Evolutionary conservation across 805 yeast species (phyloP).

Genomic region (Candida nonsorbophila): DNA sequence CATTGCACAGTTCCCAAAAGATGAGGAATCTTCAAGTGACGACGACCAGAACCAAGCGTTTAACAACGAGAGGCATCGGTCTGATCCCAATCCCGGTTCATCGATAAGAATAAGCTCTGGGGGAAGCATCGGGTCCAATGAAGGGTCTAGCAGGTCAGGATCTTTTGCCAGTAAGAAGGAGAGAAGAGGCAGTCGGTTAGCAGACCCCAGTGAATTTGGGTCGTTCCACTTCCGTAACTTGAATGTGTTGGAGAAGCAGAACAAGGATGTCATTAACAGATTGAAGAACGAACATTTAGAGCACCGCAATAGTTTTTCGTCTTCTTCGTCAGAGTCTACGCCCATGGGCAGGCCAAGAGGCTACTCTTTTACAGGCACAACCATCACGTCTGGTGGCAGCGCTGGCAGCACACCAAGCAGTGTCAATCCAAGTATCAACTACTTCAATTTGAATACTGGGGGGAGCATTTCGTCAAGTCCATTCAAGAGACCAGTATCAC

Average conservation of each 20-base stretch:
- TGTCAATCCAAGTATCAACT: conserved; percentile 9
- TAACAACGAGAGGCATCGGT: conserved; percentile 1
- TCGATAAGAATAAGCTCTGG: conserved; percentile 1
- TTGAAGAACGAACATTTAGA: conserved; percentile 79
- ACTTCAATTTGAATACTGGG: conserved; percentile 1
- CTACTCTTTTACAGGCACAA: conserved; percentile 22
- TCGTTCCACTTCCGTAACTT: conserved; percentile 86
- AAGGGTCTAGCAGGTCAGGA: conserved; percentile 7
- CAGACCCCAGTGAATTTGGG: conserved; percentile 81
- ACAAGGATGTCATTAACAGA: conserved; percentile 85
- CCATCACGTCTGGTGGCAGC: conserved; percentile 5
- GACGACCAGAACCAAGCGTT: conserved; percentile 11
- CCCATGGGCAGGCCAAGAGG: conserved; percentile 33
- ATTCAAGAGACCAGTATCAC: conserved; percentile 44
- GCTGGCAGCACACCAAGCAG: conserved; percentile 6
- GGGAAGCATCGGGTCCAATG: too few species aligned
- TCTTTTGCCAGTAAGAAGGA: too few species aligned
- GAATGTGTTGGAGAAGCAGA: conserved; percentile 87
- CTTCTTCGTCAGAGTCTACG: conserved; percentile 43
- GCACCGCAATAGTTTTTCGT: conserved; percentile 45
- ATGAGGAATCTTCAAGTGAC: conserved; percentile 33
- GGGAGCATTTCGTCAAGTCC: conserved; percentile 16
- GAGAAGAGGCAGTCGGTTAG: conserved; percentile 65
- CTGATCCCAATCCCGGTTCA: conserved; percentile 5
- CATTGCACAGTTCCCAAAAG: conserved; percentile 53